These are phyloP conservation scores for Withania somnifera DNA, from an alignment of 305 asterid genomes.

Conservation along the genomic window DNA sequence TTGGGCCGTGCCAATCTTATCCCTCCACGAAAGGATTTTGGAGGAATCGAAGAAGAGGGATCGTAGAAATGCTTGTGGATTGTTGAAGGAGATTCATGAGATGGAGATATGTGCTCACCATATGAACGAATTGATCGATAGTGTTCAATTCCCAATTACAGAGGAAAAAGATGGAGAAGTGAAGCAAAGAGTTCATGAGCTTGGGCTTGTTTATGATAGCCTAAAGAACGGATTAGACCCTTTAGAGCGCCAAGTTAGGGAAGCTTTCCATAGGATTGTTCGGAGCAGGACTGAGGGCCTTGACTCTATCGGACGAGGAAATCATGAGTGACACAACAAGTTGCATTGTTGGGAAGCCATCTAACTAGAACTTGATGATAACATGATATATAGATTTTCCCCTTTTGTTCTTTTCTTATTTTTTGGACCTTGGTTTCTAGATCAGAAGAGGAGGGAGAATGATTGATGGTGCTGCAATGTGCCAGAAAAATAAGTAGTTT, in stretches of 20 bases:
- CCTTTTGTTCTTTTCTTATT: slow-evolving; percentile 14
- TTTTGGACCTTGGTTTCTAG: background rate
- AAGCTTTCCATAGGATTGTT: slow-evolving; percentile 51
- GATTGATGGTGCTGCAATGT: slow-evolving; percentile 1
- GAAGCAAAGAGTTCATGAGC: slow-evolving; percentile 46
- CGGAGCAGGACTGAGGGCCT: slow-evolving; percentile 45
- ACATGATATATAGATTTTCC: slow-evolving; percentile 16
- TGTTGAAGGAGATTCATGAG: slow-evolving; percentile 74
- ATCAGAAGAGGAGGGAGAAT: slow-evolving; percentile 9
- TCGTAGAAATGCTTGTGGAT: slow-evolving; percentile 57
- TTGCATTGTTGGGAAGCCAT: slow-evolving; percentile 2
- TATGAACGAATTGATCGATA: slow-evolving; percentile 55
- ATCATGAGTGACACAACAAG: slow-evolving; percentile 9
- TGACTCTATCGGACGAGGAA: slow-evolving; percentile 21
- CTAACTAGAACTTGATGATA: slow-evolving; percentile 3
- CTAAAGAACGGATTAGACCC: slow-evolving; percentile 46
- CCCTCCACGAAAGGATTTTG: slow-evolving; percentile 72
- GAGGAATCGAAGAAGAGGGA: slow-evolving; percentile 76
- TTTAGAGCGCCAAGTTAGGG: slow-evolving; percentile 47
- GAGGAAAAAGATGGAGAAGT: slow-evolving; percentile 58
- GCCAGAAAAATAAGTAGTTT: slow-evolving; percentile 19
- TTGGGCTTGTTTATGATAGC: slow-evolving; percentile 25
- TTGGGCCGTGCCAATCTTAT: slow-evolving; percentile 51
- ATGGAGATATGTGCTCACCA: slow-evolving; percentile 46
- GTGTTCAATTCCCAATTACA: slow-evolving; percentile 45